Evolutionary conservation across 1,284 basidiomycete genomes (phyloP).

Genomic region (Stereum hirsutum): DNA sequence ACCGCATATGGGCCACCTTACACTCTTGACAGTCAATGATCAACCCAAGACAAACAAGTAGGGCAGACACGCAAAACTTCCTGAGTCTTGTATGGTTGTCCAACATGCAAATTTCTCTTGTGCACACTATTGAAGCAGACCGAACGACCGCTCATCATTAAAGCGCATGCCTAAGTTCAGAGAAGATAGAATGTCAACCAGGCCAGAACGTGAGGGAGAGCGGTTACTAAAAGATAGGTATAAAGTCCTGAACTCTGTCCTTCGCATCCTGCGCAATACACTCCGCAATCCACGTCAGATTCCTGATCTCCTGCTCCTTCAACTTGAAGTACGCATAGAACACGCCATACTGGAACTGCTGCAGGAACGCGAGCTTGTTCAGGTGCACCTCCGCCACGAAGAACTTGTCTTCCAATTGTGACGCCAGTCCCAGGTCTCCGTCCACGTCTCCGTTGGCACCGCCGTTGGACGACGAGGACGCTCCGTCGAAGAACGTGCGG

Average conservation of each 20-base stretch:
- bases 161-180: too few species aligned
- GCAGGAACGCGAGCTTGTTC: constrained; percentile 90
- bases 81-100: too few species aligned
- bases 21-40: too few species aligned
- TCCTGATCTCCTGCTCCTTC: constrained; percentile 99
- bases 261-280: constrained; percentile 93
- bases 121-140: too few species aligned
- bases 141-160: too few species aligned
- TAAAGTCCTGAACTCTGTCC: constrained; percentile 90
- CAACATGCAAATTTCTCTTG: too few species aligned
- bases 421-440: constrained; percentile 47
- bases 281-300: constrained; percentile 96
- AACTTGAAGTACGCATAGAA: constrained; percentile 95
- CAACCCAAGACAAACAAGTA: too few species aligned
- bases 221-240: constrained; percentile 55
- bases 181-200: background rate
- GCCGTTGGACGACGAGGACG: constrained; percentile 22
- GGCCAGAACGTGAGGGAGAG: background rate
- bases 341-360: constrained; percentile 90
- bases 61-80: too few species aligned
- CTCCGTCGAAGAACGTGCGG: constrained; percentile 78
- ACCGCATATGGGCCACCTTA: too few species aligned
- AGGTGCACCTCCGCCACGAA: constrained; percentile 91
- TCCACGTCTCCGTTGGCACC: constrained; percentile 25
- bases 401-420: constrained; percentile 89